These are phyloP conservation scores for Colletotrichum sp. DNA, from an alignment of 2,329 filamentous ascomycete species.

Conservation along the genomic window DNA sequence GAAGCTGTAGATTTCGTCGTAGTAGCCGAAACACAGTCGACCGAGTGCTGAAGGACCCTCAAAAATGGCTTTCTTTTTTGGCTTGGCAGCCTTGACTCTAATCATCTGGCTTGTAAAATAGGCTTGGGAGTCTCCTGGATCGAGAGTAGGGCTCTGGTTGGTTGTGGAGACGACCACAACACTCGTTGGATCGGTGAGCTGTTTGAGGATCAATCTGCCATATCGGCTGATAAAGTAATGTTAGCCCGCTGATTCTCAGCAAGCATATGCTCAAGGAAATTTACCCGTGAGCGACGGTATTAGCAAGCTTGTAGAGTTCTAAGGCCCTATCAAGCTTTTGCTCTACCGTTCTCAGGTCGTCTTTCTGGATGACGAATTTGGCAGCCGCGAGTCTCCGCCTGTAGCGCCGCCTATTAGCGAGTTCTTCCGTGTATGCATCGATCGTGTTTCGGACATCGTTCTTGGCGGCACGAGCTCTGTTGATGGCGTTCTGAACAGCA, in stretches of 20 bases:
- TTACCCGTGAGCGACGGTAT: rapidly evolving
- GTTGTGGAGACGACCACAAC: rapidly evolving
- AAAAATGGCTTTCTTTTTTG: rapidly evolving
- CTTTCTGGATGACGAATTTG: background rate
- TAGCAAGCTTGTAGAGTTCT: background rate
- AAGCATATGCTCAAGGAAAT: rapidly evolving
- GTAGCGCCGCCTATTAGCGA: rapidly evolving
- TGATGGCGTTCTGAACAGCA: rapidly evolving
- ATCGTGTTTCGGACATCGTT: background rate
- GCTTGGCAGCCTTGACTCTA: background rate
- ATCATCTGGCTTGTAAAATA: rapidly evolving
- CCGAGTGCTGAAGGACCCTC: background rate
- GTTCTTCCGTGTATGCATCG: background rate
- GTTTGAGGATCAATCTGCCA: background rate
- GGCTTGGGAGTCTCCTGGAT: rapidly evolving
- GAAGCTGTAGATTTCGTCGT: background rate
- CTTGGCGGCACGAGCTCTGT: background rate
- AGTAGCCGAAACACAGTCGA: rapidly evolving
- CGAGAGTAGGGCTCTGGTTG: rapidly evolving
- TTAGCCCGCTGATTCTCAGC: background rate
- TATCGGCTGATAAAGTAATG: rapidly evolving
- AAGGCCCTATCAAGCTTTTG: background rate
- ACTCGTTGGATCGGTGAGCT: rapidly evolving
- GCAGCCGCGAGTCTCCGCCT: background rate
- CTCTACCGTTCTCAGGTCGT: background rate